Percentiles rank a stretch among this genome's conserved stretches.
Evolutionary conservation across 306 rosid genomes (phyloP).

Genomic region (Quercus cerris): DNA sequence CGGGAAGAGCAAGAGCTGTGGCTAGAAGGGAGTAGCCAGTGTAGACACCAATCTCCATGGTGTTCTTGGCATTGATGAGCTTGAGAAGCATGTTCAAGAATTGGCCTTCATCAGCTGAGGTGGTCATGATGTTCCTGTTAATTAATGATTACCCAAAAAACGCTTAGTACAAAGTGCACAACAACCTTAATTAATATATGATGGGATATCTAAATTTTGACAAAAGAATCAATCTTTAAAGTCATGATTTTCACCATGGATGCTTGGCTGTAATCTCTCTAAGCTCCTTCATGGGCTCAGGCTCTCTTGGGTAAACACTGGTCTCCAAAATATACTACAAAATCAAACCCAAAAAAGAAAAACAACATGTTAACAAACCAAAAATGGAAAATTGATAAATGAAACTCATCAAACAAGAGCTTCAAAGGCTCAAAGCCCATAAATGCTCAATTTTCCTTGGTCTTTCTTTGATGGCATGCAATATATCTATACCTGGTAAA

Average conservation of each 20-base stretch:
- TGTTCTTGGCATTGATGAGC: constrained; percentile 87
- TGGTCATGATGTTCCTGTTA: constrained; percentile 89
- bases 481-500: constrained; percentile 56
- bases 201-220: neutral
- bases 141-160: neutral
- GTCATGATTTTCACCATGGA: constrained; percentile 49
- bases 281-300: constrained; percentile 85
- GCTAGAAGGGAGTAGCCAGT: constrained; percentile 95
- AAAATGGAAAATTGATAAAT: neutral
- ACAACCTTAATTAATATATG: too few species aligned
- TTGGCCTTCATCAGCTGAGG: constrained; percentile 92
- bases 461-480: neutral
- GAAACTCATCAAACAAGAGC: neutral
- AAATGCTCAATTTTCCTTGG: neutral
- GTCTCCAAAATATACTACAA: constrained; percentile 78
- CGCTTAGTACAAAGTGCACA: too few species aligned
- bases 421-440: neutral
- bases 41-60: constrained; percentile 96
- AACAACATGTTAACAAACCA: neutral
- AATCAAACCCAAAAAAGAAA: constrained; percentile 6
- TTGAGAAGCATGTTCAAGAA: constrained; percentile 87
- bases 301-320: constrained; percentile 91
- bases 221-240: neutral
- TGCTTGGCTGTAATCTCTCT: constrained; percentile 92
- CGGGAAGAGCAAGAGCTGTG: constrained; percentile 91